These are phyloP conservation scores for Pilobolus umbonatus DNA, from an alignment of 192 early-diverging fungal genomes.

Conservation along the genomic window DNA sequence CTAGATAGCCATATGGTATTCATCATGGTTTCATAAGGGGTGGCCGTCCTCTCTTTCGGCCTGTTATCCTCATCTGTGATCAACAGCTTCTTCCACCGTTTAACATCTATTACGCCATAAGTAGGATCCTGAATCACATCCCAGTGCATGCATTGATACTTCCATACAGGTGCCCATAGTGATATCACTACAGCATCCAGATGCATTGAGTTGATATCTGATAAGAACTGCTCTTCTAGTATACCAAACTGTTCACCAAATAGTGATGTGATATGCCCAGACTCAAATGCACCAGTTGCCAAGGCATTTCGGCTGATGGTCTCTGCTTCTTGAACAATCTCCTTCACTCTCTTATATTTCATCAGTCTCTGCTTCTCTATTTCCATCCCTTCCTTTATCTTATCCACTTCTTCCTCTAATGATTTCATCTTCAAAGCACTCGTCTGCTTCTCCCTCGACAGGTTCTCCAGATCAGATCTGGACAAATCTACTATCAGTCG, in stretches of 20 bases:
- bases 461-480: constrained; percentile 60
- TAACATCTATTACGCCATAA: constrained; percentile 43
- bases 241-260: constrained; percentile 51
- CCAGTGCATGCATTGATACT: constrained; percentile 50
- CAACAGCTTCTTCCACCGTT: constrained; percentile 57
- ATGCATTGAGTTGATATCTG: constrained; percentile 51
- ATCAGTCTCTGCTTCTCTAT: constrained; percentile 35
- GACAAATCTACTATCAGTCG: constrained; percentile 69
- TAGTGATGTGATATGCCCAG: constrained; percentile 35
- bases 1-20: constrained; percentile 74
- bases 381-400: constrained; percentile 24
- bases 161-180: constrained; percentile 47
- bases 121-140: constrained; percentile 58
- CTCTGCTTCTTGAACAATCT: constrained; percentile 44
- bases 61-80: constrained; percentile 25
- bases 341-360: constrained; percentile 38
- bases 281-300: constrained; percentile 30
- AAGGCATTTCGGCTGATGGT: constrained; percentile 15
- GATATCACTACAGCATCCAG: constrained; percentile 68
- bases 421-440: constrained; percentile 39
- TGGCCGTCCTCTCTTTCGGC: constrained; percentile 39
- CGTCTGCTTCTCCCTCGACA: constrained; percentile 50
- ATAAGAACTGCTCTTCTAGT: constrained; percentile 49
- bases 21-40: constrained; percentile 74
- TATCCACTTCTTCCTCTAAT: constrained; percentile 36